Evolutionary conservation across 2,329 filamentous ascomycete genomes (phyloP).

Genomic region (Colletotrichum coccodes): DNA sequence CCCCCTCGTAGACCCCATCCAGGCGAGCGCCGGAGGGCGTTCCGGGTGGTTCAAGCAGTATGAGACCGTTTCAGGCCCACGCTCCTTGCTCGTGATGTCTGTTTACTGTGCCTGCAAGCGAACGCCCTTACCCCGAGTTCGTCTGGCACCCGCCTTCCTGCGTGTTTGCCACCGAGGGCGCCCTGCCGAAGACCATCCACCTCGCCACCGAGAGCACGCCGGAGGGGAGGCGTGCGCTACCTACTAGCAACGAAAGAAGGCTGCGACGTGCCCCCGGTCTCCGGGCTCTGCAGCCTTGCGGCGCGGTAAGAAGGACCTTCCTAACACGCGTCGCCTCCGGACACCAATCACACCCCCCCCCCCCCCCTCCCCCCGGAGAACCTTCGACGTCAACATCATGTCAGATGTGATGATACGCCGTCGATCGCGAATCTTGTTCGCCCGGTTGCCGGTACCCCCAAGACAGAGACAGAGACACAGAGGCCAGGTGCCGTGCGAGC

Average conservation of each 20-base stretch:
- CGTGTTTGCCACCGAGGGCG: too few relatives aligned
- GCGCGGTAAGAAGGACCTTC: constrained; percentile 7
- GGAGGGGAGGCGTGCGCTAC: not conserved
- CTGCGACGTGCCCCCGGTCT: not conserved
- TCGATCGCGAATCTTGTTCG: too few relatives aligned
- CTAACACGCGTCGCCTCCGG: not conserved
- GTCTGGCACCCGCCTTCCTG: too few relatives aligned
- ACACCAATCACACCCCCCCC: not conserved
- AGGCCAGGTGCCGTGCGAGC: not conserved
- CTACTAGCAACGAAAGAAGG: not conserved
- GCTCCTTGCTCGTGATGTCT: not conserved
- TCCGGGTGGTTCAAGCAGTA: not conserved
- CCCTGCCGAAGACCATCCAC: not conserved
- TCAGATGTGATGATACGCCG: not conserved
- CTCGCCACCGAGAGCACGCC: not conserved
- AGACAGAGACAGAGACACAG: too few relatives aligned
- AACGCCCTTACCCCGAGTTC: too few relatives aligned
- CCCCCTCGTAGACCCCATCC: not conserved
- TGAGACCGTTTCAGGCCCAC: too few relatives aligned
- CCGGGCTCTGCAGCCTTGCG: constrained; percentile 12
- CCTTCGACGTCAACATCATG: not conserved
- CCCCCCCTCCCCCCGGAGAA: not conserved
- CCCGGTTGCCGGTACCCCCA: not conserved
- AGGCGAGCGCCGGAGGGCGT: not conserved
- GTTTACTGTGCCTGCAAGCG: too few relatives aligned